A percentile compares a stretch with the other conserved stretches of the same genome.
Evolutionary conservation across 2,329 filamentous ascomycete genomes (phyloP).

Genomic region (Ceratocystis ficicola): DNA sequence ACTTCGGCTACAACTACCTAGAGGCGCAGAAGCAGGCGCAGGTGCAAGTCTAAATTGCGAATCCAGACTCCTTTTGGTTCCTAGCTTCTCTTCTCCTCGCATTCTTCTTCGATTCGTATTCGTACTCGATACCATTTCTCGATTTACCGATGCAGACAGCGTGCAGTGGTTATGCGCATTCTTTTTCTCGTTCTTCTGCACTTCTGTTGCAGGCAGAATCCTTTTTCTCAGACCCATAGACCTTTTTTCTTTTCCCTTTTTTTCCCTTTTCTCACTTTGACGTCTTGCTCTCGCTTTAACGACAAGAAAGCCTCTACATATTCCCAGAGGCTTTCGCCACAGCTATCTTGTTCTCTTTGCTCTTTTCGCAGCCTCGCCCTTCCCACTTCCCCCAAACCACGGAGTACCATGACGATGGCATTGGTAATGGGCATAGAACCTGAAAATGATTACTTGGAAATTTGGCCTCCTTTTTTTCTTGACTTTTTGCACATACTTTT

Average conservation of each 20-base stretch:
- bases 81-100: not conserved
- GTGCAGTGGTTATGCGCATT: too few relatives aligned
- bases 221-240: not conserved
- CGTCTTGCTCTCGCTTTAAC: not conserved
- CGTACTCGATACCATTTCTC: too few relatives aligned
- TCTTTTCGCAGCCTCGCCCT: too few relatives aligned
- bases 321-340: too few relatives aligned
- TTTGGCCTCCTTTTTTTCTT: too few relatives aligned
- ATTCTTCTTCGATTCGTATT: not conserved
- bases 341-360: too few relatives aligned
- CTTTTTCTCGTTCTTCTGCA: too few relatives aligned
- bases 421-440: not conserved
- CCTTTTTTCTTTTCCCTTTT: not conserved
- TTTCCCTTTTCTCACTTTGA: not conserved
- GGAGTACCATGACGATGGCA: slow-evolving; percentile 5
- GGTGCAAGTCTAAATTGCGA: slow-evolving; percentile 29
- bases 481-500: too few relatives aligned
- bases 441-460: too few relatives aligned
- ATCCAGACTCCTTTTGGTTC: not conserved
- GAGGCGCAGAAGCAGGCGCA: slow-evolving; percentile 37
- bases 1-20: slow-evolving; percentile 75
- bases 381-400: not conserved
- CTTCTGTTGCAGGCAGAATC: not conserved
- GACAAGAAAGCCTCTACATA: too few relatives aligned
- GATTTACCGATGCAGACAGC: too few relatives aligned